Base-by-base conservation (phyloP, 176 grass and related monocot species). In the Bonia amplexicaulis region DNA sequence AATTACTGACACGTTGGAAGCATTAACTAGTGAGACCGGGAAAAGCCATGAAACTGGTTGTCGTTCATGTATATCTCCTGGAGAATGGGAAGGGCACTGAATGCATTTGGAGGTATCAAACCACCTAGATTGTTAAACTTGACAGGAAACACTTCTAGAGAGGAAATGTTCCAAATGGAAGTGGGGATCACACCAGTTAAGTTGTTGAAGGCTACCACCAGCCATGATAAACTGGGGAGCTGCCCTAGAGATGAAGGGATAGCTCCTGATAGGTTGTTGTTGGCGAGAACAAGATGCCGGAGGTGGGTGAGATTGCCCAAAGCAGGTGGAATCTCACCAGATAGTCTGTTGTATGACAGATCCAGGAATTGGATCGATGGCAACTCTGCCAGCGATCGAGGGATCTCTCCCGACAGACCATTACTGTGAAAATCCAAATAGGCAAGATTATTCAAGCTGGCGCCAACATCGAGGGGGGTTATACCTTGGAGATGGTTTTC, bases 151-250 rank as follows among this genome's bases (percentile, higher is more conserved):
- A 0, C 0, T 0, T 0, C 29, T 9, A 91, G 25, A 58, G 75
- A 55, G 2, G 89, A 88, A 14, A 88, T 61, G 47, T 85, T 88
- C 70, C 74, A 88, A 7, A 88, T 19, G 12, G 85, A 80, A 22
- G 26, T 5, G 16, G 74, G 89, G 73, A 91, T 80, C 6, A 6
- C 2, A 5, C 85, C 81, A 12, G 29, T 44, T 1, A 91, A 27
- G 15, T 85, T 77, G 39, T 88, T 88, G 10, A 9, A 37, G 0
- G 12, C 67, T n/a, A 71, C 49, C 13, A 0, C 7, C 0, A 80
- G 19, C 19, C 0, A 3, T 9, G 47, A 76, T 45, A 90, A 65
- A 1, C 15, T 63, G 6, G 69, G 7, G 0, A 90, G 22, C 3
- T 8, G 4, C 5, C 88, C 77, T 8, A 86, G 13, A 14, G 88